These are phyloP conservation scores for Pythium rishiriense DNA, from an alignment of 352 stramenopile species.

Conservation along the genomic window DNA sequence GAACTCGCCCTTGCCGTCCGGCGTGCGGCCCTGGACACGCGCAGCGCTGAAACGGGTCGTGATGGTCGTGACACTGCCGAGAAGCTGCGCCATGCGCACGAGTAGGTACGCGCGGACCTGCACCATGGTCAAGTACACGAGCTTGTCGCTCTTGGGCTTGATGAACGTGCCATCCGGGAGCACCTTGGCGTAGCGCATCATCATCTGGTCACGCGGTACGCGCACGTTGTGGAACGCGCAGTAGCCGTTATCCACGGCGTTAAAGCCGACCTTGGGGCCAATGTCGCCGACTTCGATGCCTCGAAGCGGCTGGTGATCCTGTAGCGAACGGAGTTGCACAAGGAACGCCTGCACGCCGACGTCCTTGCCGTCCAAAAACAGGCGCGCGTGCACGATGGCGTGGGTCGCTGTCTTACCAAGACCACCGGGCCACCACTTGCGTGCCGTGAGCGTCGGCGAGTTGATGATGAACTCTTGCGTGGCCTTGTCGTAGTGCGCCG, in stretches of 20 bases:
- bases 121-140: constrained; percentile 67
- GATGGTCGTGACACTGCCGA: constrained; percentile 40
- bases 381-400: constrained; percentile 91
- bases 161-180: constrained; percentile 56
- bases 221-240: constrained; percentile 80
- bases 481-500: constrained; percentile 88
- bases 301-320: constrained; percentile 74
- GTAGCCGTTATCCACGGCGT: constrained; percentile 93
- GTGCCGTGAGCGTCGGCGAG: constrained; percentile 92
- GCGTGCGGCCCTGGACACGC: constrained; percentile 44
- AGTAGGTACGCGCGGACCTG: constrained; percentile 35
- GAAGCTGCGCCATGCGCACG: constrained; percentile 4
- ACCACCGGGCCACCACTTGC: constrained; percentile 96
- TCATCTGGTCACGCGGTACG: constrained; percentile 75
- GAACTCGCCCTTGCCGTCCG: constrained; percentile 43
- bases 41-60: constrained; percentile 53
- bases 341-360: constrained; percentile 94
- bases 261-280: constrained; percentile 91
- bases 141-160: constrained; percentile 62
- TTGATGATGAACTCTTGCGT: constrained; percentile 93
- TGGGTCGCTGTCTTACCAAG: constrained; percentile 90
- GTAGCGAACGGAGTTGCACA: constrained; percentile 84
- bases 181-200: constrained; percentile 54
- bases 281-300: constrained; percentile 92
- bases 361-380: constrained; percentile 57